These are phyloP conservation scores for Fremontodendron californicum DNA, from an alignment of 345 rosid species.

Conservation along the genomic window DNA sequence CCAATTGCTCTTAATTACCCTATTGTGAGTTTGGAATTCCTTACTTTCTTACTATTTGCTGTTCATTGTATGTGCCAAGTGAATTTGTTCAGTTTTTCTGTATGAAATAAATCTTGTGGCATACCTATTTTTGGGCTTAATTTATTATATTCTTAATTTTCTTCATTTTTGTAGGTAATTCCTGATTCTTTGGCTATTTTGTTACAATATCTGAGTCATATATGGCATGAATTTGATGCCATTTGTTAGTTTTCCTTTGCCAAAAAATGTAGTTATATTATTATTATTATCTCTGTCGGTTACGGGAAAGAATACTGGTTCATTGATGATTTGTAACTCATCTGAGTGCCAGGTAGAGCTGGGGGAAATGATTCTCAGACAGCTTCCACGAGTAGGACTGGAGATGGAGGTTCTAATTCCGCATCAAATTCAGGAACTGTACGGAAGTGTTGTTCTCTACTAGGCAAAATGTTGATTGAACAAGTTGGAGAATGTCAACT, in stretches of 20 bases:
- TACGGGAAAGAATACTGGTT: neutral
- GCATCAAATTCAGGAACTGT: constrained; percentile 27
- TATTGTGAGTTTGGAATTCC: constrained; percentile 36
- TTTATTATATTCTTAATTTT: constrained; percentile 9
- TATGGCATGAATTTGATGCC: constrained; percentile 45
- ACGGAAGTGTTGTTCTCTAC: constrained; percentile 46
- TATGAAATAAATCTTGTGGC: neutral
- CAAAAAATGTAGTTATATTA: neutral
- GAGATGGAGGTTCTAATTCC: constrained; percentile 31
- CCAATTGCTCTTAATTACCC: too few species aligned
- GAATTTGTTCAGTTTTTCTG: neutral
- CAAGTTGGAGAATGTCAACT: constrained; percentile 52
- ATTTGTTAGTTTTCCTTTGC: constrained; percentile 34
- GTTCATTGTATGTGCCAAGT: neutral
- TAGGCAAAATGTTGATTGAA: constrained; percentile 49
- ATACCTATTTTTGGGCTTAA: neutral
- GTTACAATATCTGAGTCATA: constrained; percentile 47
- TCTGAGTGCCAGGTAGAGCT: constrained; percentile 37
- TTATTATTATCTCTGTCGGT: constrained; percentile 5
- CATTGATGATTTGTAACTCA: constrained; percentile 18
- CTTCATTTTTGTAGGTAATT: constrained; percentile 42
- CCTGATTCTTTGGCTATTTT: constrained; percentile 63
- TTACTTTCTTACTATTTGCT: neutral
- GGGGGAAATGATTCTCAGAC: constrained; percentile 31
- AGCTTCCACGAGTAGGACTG: constrained; percentile 22